These are phyloP conservation scores for Coprinopsis cinerea DNA, from an alignment of 768 basidiomycete species.

Conservation along the genomic window DNA sequence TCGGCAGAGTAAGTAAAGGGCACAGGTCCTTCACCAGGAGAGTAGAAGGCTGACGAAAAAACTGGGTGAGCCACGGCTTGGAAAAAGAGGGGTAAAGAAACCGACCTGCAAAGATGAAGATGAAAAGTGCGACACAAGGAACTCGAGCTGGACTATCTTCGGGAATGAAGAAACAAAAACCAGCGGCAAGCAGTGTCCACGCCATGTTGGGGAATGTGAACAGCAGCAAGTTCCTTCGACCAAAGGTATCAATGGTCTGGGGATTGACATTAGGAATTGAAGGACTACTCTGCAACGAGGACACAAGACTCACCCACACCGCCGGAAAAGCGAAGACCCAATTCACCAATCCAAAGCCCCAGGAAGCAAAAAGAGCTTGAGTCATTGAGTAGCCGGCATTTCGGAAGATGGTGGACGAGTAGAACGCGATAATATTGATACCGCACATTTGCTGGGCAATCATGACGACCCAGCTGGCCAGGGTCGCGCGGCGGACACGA, in stretches of 20 bases:
- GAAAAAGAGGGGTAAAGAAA: background rate
- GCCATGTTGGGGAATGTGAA: conserved; percentile 83
- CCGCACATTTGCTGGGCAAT: conserved; percentile 83
- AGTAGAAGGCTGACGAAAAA: conserved; percentile 52
- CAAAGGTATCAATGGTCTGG: conserved; percentile 66
- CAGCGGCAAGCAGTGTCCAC: conserved; percentile 66
- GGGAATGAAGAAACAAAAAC: conserved; percentile 61
- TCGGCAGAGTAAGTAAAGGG: conserved; percentile 91
- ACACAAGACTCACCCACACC: conserved; percentile 37
- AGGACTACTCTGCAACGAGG: background rate
- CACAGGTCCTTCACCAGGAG: conserved; percentile 85
- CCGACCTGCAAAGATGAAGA: conserved; percentile 39
- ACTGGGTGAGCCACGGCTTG: background rate
- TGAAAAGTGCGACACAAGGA: conserved; percentile 35
- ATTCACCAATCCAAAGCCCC: conserved; percentile 64
- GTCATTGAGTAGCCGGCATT: conserved; percentile 48
- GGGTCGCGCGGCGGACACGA: conserved; percentile 47
- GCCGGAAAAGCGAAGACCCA: conserved; percentile 65
- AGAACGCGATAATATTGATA: conserved; percentile 76
- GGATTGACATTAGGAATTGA: conserved; percentile 11
- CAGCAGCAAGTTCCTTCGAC: conserved; percentile 69
- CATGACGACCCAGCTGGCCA: conserved; percentile 49
- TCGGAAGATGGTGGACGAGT: conserved; percentile 71
- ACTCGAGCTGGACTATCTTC: conserved; percentile 29
- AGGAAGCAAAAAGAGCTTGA: conserved; percentile 56